A percentile compares a stretch with the other conserved stretches of the same genome.
Evolutionary conservation across 441 rosid genomes (phyloP).

Genomic region (Macaranga tanarius): DNA sequence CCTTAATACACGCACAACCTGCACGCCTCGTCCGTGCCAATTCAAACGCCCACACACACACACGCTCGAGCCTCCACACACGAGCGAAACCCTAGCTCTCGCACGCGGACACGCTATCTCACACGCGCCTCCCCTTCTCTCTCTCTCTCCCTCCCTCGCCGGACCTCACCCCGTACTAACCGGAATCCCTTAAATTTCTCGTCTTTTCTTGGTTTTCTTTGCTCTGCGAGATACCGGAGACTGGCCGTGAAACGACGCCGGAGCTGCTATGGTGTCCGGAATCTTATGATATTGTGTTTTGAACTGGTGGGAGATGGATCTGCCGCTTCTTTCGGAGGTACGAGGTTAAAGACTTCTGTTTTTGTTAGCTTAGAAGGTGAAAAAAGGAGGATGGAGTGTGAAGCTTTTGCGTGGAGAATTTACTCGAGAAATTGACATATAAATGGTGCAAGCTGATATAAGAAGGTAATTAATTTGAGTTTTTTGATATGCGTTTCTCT

Average conservation of each 20-base stretch:
- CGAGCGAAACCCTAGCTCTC: conserved; percentile 65
- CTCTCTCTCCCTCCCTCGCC: conserved; percentile 20
- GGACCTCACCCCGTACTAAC: conserved; percentile 35
- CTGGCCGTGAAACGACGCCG: conserved; percentile 18
- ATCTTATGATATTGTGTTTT: conserved; percentile 7
- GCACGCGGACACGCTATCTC: conserved; percentile 46
- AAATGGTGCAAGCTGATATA: background rate
- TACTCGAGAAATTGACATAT: background rate
- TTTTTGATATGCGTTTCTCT: background rate
- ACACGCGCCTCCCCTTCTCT: conserved; percentile 29
- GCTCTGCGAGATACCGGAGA: conserved; percentile 12
- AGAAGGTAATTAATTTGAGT: conserved; percentile 8
- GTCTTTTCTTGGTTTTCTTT: conserved; percentile 8
- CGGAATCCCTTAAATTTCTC: conserved; percentile 30
- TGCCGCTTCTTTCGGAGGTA: conserved; percentile 2
- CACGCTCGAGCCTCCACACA: conserved; percentile 65
- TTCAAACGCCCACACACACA: conserved; percentile 37
- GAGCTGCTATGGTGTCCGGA: conserved; percentile 23
- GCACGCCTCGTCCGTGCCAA: conserved; percentile 83
- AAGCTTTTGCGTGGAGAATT: conserved; percentile 2
- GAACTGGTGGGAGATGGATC: conserved; percentile 21
- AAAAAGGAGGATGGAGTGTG: too few relatives aligned
- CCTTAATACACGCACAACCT: conserved; percentile 30
- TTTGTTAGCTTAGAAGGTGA: conserved; percentile 17
- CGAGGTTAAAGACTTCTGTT: background rate